Evolutionary conservation across 176 grass and related monocot genomes (phyloP).

Genomic region (Oryza longistaminata): DNA sequence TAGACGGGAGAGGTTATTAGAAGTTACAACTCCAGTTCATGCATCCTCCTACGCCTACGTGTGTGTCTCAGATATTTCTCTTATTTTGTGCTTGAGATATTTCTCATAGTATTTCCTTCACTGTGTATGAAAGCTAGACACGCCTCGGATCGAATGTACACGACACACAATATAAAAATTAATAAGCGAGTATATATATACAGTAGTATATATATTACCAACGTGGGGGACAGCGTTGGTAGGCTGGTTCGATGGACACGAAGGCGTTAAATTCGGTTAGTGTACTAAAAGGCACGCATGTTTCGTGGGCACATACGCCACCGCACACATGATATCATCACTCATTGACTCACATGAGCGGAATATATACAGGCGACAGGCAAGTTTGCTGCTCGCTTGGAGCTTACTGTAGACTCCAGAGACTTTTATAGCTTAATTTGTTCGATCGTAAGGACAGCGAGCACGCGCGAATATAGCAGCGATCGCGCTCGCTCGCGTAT

Average conservation of each 20-base stretch:
- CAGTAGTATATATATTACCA: too few relatives aligned
- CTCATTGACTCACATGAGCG: constrained; percentile 22
- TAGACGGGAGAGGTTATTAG: too few relatives aligned
- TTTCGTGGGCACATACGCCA: constrained; percentile 43
- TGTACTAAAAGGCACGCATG: constrained; percentile 22
- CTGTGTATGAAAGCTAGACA: too few relatives aligned
- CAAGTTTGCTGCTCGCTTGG: neutral
- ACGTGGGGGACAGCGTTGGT: neutral
- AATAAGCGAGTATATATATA: too few relatives aligned
- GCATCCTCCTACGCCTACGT: too few relatives aligned
- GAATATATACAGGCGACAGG: constrained; percentile 13
- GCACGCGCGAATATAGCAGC: neutral
- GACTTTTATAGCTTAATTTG: neutral
- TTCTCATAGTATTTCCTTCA: too few relatives aligned
- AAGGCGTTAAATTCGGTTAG: constrained; percentile 29
- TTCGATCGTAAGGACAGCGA: neutral
- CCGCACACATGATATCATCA: constrained; percentile 46
- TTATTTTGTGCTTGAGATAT: too few relatives aligned
- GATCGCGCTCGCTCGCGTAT: neutral
- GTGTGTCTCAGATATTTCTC: constrained; percentile 22
- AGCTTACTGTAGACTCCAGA: neutral
- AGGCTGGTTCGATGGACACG: constrained; percentile 47
- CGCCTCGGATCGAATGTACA: too few relatives aligned
- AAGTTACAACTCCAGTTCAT: too few relatives aligned
- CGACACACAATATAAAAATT: too few relatives aligned